Base-by-base conservation (phyloP, 164 flowering plant genomes). In the Malania oleifera region DNA sequence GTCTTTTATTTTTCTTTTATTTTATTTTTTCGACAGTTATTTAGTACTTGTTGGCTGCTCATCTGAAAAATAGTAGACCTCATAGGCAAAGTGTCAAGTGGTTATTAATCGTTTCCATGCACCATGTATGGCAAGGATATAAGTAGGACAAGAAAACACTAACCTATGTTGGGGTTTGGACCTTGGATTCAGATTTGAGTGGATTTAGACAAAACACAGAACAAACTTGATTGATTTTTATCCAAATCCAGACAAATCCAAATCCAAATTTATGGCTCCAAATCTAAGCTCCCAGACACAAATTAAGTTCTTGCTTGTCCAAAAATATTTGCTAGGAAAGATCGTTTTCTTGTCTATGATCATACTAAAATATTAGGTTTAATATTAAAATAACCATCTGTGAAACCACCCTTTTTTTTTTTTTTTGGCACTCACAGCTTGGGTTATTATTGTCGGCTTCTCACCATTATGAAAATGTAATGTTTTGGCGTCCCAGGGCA, bases 401-500 rank as follows among this genome's bases (percentile, higher is more conserved):
- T 17, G 28, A 17, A 50, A 27, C 27, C 22, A 10, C 40, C 1
- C 29, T 4, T 34, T 52, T 29, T 8, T 22, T 20, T n/a, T n/a
- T 52, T 1, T 23, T 34, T 7, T 18, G 18, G 29, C 6, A 31
- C 19, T 1, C 29, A 6, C 11, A 23, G 18, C 37, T 29, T 18
- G 15, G 29, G 7, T 1, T 34, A n/a, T 17, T 18, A 11, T 5
- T 38, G 3, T 23, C 24, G 7, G 3, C 39, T 2, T 31, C 25
- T 31, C 17, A 1, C 22, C 57, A 35, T 38, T 55, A 12, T 35
- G 19, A 24, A 14, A 25, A 18, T 1, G 49, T 22, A 7, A 60
- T 28, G 22, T 54, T 35, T 2, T 47, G 5, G 5, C n/a, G 12
- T 40, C 50, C 2, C 70, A 93, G 99, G 99, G 87, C 97, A 56